Base-by-base conservation (phyloP, 2,329 filamentous ascomycete genomes). In the Aspergillus glaucus region DNA sequence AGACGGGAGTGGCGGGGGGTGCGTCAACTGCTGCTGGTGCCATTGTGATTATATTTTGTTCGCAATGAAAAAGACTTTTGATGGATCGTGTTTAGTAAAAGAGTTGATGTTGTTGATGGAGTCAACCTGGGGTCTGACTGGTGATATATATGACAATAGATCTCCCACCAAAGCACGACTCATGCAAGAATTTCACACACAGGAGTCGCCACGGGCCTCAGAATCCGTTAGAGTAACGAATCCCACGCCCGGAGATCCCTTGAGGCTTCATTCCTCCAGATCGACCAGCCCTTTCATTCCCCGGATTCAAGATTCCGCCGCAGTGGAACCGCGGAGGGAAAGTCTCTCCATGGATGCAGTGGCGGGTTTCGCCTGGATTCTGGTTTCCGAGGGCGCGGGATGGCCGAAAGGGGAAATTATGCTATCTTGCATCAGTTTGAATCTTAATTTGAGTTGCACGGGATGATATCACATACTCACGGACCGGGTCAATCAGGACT, bases 301-400 rank as follows among this genome's bases (percentile, higher is more conserved):
- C n/a, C 63, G 64, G 64, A 65, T 66, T 60, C 59, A 50, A 53
- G 62, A 58, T 64, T 66, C 63, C 64, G 64, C 47, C 14, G 37
- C 34, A 24, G 41, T 24, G 51, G 43, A 46, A 54, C 46, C 14
- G 43, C 26, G 42, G 26, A 19, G 37, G 37, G 37, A 40, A 40
- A 21, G 15, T 21, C 37, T 40, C 37, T 21, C 37, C 37, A 40
- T 40, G 37, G 37, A 17, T 40, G 37, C 37, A 22, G 22, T 39
- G 26, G 28, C 45, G 45, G 46, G 43, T 44, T 26, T 28, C 30
- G 41, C 17, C 32, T 51, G 59, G 59, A 61, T 58, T 56, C 51
- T 51, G 54, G 56, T 61, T 61, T 60, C 59, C 59, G 59, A 58
- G 26, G 21, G 6, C 28, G 22, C 17, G 8, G 15, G 9, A 17